These are phyloP conservation scores for Manihot esculenta DNA, from an alignment of 441 rosid genomes.

Conservation along the genomic window DNA sequence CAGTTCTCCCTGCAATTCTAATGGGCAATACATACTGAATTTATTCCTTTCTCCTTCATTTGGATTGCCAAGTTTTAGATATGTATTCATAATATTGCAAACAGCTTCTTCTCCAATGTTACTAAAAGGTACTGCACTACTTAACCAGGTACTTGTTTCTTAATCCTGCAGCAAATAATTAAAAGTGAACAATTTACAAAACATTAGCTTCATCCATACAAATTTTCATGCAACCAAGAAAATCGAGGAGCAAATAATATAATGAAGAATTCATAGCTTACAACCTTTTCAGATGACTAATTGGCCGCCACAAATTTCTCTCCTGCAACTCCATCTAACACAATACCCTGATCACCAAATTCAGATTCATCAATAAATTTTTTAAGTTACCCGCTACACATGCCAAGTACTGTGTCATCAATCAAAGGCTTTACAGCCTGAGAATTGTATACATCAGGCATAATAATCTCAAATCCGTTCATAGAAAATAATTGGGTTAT, in stretches of 20 bases:
- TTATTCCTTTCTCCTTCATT: slow-evolving; percentile 43
- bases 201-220: slow-evolving; percentile 18
- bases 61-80: slow-evolving; percentile 42
- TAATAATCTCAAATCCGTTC: not conserved
- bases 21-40: slow-evolving; percentile 45
- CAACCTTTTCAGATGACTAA: slow-evolving; percentile 79
- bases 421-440: not conserved
- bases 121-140: slow-evolving; percentile 41
- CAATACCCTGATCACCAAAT: slow-evolving; percentile 62
- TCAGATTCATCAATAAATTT: slow-evolving; percentile 21
- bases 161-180: slow-evolving; percentile 60
- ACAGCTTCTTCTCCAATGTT: slow-evolving; percentile 49
- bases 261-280: slow-evolving; percentile 15
- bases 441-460: not conserved
- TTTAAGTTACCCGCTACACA: slow-evolving; percentile 1
- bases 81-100: slow-evolving; percentile 36
- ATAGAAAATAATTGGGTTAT: not conserved
- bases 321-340: slow-evolving; percentile 50
- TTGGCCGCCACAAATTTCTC: slow-evolving; percentile 88
- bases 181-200: slow-evolving; percentile 34
- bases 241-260: not conserved
- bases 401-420: not conserved
- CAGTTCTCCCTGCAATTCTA: slow-evolving; percentile 73
- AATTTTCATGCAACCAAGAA: slow-evolving; percentile 2
- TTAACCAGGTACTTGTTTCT: slow-evolving; percentile 43